A percentile compares a stretch with the other conserved stretches of the same genome.
Conservation (phyloP, 192 early-diverging fungal species). For the Podila clonocystis region DNA sequence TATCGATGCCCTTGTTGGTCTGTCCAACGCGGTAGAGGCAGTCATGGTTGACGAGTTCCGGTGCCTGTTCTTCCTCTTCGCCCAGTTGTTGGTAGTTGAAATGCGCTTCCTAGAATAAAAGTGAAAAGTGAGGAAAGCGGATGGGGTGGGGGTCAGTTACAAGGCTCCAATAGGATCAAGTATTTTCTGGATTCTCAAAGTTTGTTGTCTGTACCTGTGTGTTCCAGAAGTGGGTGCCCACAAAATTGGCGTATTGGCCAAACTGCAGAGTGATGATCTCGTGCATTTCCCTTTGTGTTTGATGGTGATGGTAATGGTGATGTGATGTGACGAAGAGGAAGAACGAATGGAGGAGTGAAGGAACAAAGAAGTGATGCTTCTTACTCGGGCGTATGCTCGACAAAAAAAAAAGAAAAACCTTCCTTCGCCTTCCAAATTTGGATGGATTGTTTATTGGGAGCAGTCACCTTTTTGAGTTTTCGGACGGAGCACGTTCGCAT, state of each 20-base stretch:
- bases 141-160: no score
- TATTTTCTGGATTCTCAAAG: no score
- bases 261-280: conserved; percentile 95
- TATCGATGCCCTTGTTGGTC: conserved; percentile 65
- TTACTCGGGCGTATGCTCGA: no score
- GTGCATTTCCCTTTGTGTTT: conserved; percentile 58
- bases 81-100: conserved; percentile 53
- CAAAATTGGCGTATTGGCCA: conserved; percentile 87
- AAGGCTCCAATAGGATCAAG: no score
- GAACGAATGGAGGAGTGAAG: no score
- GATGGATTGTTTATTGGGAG: neutral
- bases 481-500: neutral
- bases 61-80: conserved; percentile 41
- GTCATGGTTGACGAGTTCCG: conserved; percentile 64
- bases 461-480: neutral
- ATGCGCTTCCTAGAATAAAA: conserved; percentile 55
- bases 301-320: no score
- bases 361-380: no score
- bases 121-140: conserved; percentile 19
- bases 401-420: no score
- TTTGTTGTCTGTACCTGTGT: conserved; percentile 64
- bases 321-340: no score
- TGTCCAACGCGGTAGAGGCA: conserved; percentile 65
- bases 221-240: conserved; percentile 96
- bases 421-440: neutral